Evolutionary conservation across 495 filamentous ascomycete genomes (phyloP), one percentile per base, ranked within the genome.

Genomic region (Chlorociboria aeruginascens): DNA sequence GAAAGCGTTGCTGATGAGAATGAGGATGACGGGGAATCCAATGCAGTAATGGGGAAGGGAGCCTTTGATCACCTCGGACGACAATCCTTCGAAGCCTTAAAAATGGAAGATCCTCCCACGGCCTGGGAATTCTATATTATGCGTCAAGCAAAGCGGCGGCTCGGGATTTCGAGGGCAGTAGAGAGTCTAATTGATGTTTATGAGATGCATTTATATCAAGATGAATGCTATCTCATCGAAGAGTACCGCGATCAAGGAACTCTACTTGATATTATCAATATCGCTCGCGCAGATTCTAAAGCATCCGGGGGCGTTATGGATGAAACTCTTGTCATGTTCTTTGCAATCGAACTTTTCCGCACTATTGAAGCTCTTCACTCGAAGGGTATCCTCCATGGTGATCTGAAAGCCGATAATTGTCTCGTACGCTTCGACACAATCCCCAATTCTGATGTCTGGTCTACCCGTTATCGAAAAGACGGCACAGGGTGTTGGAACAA

Each of bases 81-180:
- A 10, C 65, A 71, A 43, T 50, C 63, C 7, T 74, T 89, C 14
- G 86, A 95, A 63, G 92, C 92, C 1, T 69, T 98, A 52, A 98
- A 98, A 63, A 83, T 94, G 74, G 92, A 98, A 62, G 78, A 83
- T 41, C 88, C 89, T 3, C 86, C 89, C 0, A 81, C 78, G 11
- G 67, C 85, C 1, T 98, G 93, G 92, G 92, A 98, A 59, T 98
- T 96, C 62, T 85, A 95, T 63, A 93, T 98, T 65, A 90, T 96
- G 68, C 81, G 83, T 1, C 77, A 84, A 25, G 78, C 86, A 2
- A 79, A 88, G 43, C 69, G 76, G 0, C 84, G 92, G 6, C 70
- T 97, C 0, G 78, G 75, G 0, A 69, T 77, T 9, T 72, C 74
- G 11, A 81, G 89, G 3, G 80, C 83, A 0, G 69, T 75, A 0